Evolutionary conservation across 371 early-diverging fungal species (phyloP), one percentile per base, ranked within the genome.

Genomic region (Amoeboaphelidium protococcarum): DNA sequence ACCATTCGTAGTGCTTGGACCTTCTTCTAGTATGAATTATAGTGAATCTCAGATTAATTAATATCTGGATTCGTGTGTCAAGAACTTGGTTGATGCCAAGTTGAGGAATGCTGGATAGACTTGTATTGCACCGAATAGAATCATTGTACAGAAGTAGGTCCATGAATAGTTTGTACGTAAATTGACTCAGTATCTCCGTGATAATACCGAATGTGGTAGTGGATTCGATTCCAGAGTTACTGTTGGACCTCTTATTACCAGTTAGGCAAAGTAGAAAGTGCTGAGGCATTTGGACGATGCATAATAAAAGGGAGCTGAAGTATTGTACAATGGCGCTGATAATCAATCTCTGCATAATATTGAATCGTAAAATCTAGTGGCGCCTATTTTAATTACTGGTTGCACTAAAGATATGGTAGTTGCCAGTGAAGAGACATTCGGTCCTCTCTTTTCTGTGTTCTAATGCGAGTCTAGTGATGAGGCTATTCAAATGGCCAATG

Each of bases 351-450:
- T 79, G 4, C 49, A 52, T 16, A 73, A 75, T 49, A 74, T 13
- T 20, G 57, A 54, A 19, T 71, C 70, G 19, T 72, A 75, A 0
- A 68, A 71, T 2, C 81, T 69, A 57, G 67, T 85, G 45, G 74
- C 72, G 0, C 86, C 86, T 13, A 78, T 78, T 48, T 66, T 82
- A 2, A 56, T 85, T 21, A 64, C 71, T 13, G 56, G 80, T 50
- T 80, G 81, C 1, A 65, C 71, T 46, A 79, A 82, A 50, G 50
- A 56, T 26, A 82, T 82, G 82, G 59, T 57, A 10, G 62, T 82
- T 25, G 80, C 81, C 80, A 73, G 54, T 19, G 82, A 82, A 51
- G 86, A 86, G 58, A 77, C 80, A 10, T 86, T 86, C 67, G 86
- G 83, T 0, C 86, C 86, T 26, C 72, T 81, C 20, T 68, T 82